phyloP scores from a whole-genome alignment of 108 stramenopile species.

The Parietichytrium sp. region DNA sequence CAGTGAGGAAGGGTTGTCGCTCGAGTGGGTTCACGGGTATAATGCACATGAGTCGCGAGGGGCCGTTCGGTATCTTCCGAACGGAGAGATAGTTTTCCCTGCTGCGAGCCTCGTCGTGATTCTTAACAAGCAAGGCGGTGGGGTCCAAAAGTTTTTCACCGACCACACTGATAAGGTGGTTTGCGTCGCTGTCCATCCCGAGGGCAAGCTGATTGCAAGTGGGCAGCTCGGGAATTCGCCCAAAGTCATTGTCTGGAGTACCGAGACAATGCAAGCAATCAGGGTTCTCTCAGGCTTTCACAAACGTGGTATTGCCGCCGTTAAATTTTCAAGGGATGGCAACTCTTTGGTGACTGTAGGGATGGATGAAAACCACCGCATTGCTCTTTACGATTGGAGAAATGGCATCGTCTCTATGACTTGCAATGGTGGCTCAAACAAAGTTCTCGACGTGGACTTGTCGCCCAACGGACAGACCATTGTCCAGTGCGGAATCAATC shows the following conservation, averaged over 20 bases:
- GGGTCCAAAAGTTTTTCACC: conserved; percentile 58
- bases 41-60: conserved; percentile 50
- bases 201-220: conserved; percentile 56
- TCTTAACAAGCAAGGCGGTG: conserved; percentile 39
- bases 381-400: conserved; percentile 63
- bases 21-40: conserved; percentile 70
- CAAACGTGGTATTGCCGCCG: conserved; percentile 50
- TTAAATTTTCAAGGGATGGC: conserved; percentile 63
- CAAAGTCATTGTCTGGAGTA: conserved; percentile 56
- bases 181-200: conserved; percentile 61
- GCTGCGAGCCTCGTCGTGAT: conserved; percentile 51
- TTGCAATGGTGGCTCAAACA: background rate
- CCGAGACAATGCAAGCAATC: conserved; percentile 57
- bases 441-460: conserved; percentile 46
- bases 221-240: conserved; percentile 59
- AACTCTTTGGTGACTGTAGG: conserved; percentile 56
- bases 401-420: conserved; percentile 49
- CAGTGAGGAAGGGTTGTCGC: conserved; percentile 44
- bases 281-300: conserved; percentile 52
- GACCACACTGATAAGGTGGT: conserved; percentile 63
- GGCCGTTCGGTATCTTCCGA: conserved; percentile 54
- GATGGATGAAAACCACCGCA: conserved; percentile 53
- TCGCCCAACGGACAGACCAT: conserved; percentile 38
- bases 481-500: conserved; percentile 52
- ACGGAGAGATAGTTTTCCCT: conserved; percentile 54